Evolutionary conservation across 1,284 basidiomycete species (phyloP).

Genomic region (Termitomyces sp.): DNA sequence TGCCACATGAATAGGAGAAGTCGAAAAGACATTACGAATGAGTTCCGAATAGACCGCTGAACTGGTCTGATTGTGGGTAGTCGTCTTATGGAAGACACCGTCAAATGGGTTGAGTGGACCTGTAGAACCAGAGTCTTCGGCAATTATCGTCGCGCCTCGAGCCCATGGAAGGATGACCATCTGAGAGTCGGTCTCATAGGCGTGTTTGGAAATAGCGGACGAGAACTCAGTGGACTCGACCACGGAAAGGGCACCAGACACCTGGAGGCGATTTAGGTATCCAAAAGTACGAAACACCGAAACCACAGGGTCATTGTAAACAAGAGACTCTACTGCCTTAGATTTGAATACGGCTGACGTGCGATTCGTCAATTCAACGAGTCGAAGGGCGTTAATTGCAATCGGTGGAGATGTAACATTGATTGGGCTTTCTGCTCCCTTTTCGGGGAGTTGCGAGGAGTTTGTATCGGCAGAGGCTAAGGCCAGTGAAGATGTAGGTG

Average conservation of each 20-base stretch:
- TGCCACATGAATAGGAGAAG: slow-evolving; percentile 64
- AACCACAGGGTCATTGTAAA: slow-evolving; percentile 74
- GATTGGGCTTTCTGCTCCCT: slow-evolving; percentile 6
- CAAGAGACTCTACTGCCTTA: slow-evolving; percentile 64
- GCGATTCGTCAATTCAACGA: slow-evolving; percentile 86
- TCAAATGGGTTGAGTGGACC: slow-evolving; percentile 53
- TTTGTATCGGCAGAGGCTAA: slow-evolving; percentile 23
- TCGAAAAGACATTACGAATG: slow-evolving; percentile 74
- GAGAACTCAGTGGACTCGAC: slow-evolving; percentile 68
- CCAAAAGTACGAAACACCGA: slow-evolving; percentile 83
- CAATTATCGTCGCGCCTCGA: slow-evolving; percentile 29
- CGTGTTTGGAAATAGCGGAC: slow-evolving; percentile 62
- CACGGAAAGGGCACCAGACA: slow-evolving; percentile 66
- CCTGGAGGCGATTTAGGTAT: slow-evolving; percentile 63
- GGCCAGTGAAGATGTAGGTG: slow-evolving; percentile 6
- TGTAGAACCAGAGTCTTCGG: slow-evolving; percentile 21
- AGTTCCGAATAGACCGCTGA: slow-evolving; percentile 71
- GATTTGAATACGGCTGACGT: slow-evolving; percentile 84
- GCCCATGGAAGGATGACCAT: slow-evolving; percentile 83
- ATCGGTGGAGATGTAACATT: slow-evolving; percentile 23
- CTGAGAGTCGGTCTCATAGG: slow-evolving; percentile 54
- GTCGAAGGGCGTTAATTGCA: slow-evolving; percentile 69
- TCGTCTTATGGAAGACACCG: slow-evolving; percentile 46
- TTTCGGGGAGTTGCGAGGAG: slow-evolving; percentile 1
- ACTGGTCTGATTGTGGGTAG: slow-evolving; percentile 40